Evolutionary conservation across 1,284 basidiomycete species (phyloP), one percentile per base, ranked within the genome.

Genomic region (Puccinia coronata): DNA sequence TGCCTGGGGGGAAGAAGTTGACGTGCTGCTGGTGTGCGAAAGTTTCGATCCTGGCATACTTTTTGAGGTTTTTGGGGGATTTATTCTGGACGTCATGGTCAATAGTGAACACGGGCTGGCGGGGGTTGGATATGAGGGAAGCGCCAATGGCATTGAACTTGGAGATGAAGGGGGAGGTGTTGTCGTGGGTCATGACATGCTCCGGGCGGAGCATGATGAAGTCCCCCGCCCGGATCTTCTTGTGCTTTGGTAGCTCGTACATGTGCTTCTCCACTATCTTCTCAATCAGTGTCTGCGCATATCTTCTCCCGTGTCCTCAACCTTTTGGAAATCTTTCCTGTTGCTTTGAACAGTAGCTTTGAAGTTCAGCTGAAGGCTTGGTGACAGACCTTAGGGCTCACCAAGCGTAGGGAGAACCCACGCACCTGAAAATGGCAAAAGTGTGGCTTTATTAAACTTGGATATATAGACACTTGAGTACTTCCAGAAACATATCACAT

Each of bases 21-120:
- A 99, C 89, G 14, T 89, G 90, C 83, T 98, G 92, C 82, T 90
- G 87, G 65, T 94, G 91, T 3, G 95, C 96, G 85, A 98, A 99
- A 0, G 90, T 89, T 86, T 98, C 96, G 82, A 99, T 99, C 81
- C 90, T 91, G 55, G 92, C 90, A 87, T 99, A 99, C 87, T 99
- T 99, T 31, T 91, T 89, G 31, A 98, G 88, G 87, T 99, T 99
- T 85, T 96, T 96, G n/a, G 90, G 86, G 0, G 94, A 92, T 86
- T 93, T 93, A 88, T 99, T 99, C 87, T 99, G 96, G 0, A 99
- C 95, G 85, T 99, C 97, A 87, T 99, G 96, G 86, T 99, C 96
- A 55, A 99, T 90, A 1, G 96, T 96, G 88, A 98, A 98, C 51
- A 99, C 95, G 4, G 93, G 92, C 85, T 97, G 95, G 67, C 88